These are phyloP conservation scores for Vaccinium corymbosum DNA, from an alignment of 148 eudicot species.

Conservation along the genomic window DNA sequence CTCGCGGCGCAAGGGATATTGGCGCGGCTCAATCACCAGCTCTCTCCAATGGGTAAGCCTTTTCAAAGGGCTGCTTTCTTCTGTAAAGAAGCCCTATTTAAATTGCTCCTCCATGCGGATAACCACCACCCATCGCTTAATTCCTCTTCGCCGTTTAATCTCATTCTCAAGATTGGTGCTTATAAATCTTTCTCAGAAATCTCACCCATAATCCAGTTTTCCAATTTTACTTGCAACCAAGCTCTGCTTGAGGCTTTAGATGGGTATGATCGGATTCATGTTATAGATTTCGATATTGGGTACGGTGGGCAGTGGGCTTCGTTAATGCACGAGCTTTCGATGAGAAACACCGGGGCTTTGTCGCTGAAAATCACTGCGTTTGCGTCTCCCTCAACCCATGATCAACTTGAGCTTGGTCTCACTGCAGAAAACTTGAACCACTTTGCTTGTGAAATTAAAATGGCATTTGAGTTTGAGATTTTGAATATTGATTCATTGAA, in stretches of 20 bases:
- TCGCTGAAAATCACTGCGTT: conserved; percentile 68
- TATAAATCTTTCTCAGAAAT: conserved; percentile 84
- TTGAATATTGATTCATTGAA: conserved; percentile 59
- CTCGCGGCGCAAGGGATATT: conserved; percentile 93
- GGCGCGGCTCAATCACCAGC: conserved; percentile 99
- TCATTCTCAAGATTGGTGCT: conserved; percentile 77
- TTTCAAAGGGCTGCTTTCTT: conserved; percentile 71
- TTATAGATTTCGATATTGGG: conserved; percentile 82
- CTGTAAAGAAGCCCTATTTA: conserved; percentile 69
- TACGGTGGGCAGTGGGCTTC: conserved; percentile 98
- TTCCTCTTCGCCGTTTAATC: conserved; percentile 54
- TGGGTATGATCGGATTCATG: conserved; percentile 60
- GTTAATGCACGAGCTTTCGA: conserved; percentile 83
- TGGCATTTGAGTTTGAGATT: conserved; percentile 66
- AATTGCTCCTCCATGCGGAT: conserved; percentile 29
- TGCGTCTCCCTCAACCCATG: conserved; percentile 52
- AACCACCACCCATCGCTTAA: conserved; percentile 18
- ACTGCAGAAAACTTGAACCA: conserved; percentile 72
- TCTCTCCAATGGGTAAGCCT: conserved; percentile 75
- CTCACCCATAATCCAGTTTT: conserved; percentile 76
- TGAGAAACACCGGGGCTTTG: conserved; percentile 52
- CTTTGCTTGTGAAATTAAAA: conserved; percentile 66
- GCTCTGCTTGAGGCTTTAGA: conserved; percentile 74
- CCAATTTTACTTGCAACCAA: conserved; percentile 82
- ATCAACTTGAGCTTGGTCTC: conserved; percentile 62